These are phyloP conservation scores for Plantago major DNA, from an alignment of 257 asterid genomes.

Conservation along the genomic window DNA sequence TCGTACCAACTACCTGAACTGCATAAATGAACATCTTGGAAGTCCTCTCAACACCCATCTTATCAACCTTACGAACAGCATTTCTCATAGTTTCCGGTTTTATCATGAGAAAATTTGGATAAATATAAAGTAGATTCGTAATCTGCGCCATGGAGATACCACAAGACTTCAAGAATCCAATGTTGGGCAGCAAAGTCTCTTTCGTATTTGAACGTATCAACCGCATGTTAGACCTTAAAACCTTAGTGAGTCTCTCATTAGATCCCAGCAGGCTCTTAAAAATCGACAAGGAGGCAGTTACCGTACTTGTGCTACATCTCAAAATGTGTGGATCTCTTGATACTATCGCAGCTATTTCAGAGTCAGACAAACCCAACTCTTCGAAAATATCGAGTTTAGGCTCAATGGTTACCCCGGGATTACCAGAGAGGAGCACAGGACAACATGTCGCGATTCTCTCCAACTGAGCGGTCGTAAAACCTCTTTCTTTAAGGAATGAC, in stretches of 20 bases:
- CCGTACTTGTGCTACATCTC: constrained; percentile 4
- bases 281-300: constrained; percentile 24
- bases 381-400: constrained; percentile 42
- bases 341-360: constrained; percentile 27
- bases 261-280: constrained; percentile 30
- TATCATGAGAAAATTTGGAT: constrained; percentile 27
- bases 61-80: constrained; percentile 18
- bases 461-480: constrained; percentile 5
- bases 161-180: constrained; percentile 31
- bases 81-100: constrained; percentile 30
- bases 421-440: constrained; percentile 1
- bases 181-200: constrained; percentile 32
- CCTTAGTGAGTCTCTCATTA: constrained; percentile 21
- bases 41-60: constrained; percentile 29
- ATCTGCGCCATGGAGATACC: constrained; percentile 31
- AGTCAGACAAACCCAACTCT: constrained; percentile 27
- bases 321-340: constrained; percentile 27
- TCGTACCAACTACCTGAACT: constrained; percentile 15
- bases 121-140: not conserved
- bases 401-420: constrained; percentile 26
- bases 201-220: constrained; percentile 26
- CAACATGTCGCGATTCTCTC: not conserved
- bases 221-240: constrained; percentile 17
- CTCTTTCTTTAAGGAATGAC: constrained; percentile 21
- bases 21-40: constrained; percentile 19